Conservation (phyloP, 352 stramenopile species). For the Globisporangium splendens region DNA sequence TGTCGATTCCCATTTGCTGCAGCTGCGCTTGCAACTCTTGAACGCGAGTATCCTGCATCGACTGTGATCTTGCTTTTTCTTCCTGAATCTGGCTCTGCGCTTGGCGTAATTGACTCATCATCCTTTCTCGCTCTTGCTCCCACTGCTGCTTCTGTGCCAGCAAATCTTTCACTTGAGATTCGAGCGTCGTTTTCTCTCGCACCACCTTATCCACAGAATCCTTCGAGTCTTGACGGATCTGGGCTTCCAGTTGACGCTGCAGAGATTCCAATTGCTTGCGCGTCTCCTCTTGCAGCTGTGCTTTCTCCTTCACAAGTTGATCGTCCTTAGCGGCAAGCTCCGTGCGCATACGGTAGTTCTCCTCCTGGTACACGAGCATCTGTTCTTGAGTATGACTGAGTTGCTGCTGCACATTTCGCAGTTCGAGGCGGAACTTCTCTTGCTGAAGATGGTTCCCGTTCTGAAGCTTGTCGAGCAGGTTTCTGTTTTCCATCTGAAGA, state of each 20-base stretch:
- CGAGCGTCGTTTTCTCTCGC: constrained; percentile 36
- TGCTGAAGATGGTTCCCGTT: constrained; percentile 65
- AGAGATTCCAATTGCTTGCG: constrained; percentile 58
- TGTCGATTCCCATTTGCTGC: constrained; percentile 40
- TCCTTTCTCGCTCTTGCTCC: constrained; percentile 46
- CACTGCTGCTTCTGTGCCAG: constrained; percentile 41
- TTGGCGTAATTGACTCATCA: constrained; percentile 43
- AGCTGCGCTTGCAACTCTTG: constrained; percentile 50
- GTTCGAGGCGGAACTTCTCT: constrained; percentile 65
- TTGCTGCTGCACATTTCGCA: constrained; percentile 58
- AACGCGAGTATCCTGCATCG: constrained; percentile 39
- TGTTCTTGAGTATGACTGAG: constrained; percentile 64
- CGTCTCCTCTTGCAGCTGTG: constrained; percentile 48
- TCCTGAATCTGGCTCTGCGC: constrained; percentile 59
- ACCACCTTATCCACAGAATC: constrained; percentile 39
- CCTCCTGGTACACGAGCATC: constrained; percentile 66
- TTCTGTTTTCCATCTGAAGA: constrained; percentile 65
- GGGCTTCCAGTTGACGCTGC: constrained; percentile 49
- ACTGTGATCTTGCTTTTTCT: constrained; percentile 42
- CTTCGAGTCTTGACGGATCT: constrained; percentile 58
- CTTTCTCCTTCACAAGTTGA: constrained; percentile 49
- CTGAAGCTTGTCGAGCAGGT: constrained; percentile 62
- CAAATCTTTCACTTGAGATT: constrained; percentile 45
- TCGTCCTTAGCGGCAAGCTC: constrained; percentile 59
- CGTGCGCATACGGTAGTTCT: constrained; percentile 57